These are phyloP conservation scores for Aspergillus sp. DNA, from an alignment of 2,329 filamentous ascomycete species.

Conservation along the genomic window DNA sequence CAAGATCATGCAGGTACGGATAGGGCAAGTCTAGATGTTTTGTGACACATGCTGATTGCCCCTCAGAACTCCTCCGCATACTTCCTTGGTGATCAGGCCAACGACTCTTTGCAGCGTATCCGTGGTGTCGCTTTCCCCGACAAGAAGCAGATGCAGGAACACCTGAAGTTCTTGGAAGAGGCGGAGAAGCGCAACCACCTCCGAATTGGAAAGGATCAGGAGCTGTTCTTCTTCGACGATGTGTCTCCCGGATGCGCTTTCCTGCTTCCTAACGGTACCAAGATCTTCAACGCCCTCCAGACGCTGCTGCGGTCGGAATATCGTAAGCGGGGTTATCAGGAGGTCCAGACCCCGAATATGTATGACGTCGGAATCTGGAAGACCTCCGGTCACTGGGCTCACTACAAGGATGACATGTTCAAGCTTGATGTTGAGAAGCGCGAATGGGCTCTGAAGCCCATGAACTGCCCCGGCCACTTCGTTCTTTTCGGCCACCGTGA, in stretches of 20 bases:
- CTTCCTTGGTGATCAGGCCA: conserved; percentile 89
- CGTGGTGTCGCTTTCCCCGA: conserved; percentile 96
- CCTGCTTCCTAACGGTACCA: conserved; percentile 86
- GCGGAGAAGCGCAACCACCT: conserved; percentile 97
- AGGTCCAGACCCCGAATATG: conserved; percentile 96
- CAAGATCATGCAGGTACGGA: conserved; percentile 73
- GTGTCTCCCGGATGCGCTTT: conserved; percentile 90
- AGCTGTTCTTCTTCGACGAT: conserved; percentile 96
- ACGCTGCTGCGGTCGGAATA: conserved; percentile 82
- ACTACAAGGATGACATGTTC: conserved; percentile 96
- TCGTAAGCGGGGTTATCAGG: conserved; percentile 88
- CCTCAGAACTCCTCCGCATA: conserved; percentile 71
- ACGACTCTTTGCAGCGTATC: conserved; percentile 93
- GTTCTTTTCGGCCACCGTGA: conserved; percentile 80
- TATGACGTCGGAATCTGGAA: conserved; percentile 94
- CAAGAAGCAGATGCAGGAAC: conserved; percentile 90
- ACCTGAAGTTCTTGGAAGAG: conserved; percentile 93
- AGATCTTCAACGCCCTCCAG: conserved; percentile 88
- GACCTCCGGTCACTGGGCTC: conserved; percentile 88
- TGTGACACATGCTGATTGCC: conserved; percentile 14
- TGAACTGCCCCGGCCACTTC: conserved; percentile 97
- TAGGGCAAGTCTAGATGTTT: too few species aligned
- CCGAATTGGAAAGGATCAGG: conserved; percentile 90
- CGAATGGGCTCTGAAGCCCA: conserved; percentile 83
- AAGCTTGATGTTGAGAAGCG: conserved; percentile 80